These are phyloP conservation scores for Trichoderma oligosporum DNA, from an alignment of 2,329 filamentous ascomycete genomes.

Conservation along the genomic window DNA sequence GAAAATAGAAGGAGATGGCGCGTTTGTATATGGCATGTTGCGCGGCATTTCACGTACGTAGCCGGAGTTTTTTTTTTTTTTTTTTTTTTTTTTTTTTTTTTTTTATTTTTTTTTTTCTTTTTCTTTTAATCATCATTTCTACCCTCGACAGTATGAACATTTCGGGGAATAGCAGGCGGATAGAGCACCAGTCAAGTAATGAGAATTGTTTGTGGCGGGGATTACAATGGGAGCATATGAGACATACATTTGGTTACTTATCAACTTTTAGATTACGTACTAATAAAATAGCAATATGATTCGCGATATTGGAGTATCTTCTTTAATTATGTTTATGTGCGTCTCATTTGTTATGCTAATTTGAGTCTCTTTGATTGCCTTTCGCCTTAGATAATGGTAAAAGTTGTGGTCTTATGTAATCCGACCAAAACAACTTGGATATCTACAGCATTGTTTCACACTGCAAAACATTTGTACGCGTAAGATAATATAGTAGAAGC, in stretches of 20 bases:
- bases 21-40: conserved; percentile 25
- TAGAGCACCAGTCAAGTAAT: conserved; percentile 11
- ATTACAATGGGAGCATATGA: conserved; percentile 11
- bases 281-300: conserved; percentile 16
- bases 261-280: conserved; percentile 16
- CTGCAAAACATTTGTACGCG: no score
- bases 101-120: background rate
- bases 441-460: no score
- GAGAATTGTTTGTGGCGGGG: conserved; percentile 9
- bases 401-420: no score
- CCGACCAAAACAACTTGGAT: no score
- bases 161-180: conserved; percentile 8
- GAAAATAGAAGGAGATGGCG: conserved; percentile 17
- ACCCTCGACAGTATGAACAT: background rate
- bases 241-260: conserved; percentile 18
- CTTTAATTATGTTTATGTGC: no score
- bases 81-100: background rate
- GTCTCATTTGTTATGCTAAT: background rate
- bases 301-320: background rate
- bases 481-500: no score
- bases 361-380: no score
- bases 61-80: conserved; percentile 17
- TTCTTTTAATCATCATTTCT: background rate
- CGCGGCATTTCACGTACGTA: conserved; percentile 20
- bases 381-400: no score